Percentiles rank a stretch among this genome's conserved stretches.
These are phyloP conservation scores for Hippophae gyantsensis DNA, from an alignment of 306 rosid species.

Conservation along the genomic window DNA sequence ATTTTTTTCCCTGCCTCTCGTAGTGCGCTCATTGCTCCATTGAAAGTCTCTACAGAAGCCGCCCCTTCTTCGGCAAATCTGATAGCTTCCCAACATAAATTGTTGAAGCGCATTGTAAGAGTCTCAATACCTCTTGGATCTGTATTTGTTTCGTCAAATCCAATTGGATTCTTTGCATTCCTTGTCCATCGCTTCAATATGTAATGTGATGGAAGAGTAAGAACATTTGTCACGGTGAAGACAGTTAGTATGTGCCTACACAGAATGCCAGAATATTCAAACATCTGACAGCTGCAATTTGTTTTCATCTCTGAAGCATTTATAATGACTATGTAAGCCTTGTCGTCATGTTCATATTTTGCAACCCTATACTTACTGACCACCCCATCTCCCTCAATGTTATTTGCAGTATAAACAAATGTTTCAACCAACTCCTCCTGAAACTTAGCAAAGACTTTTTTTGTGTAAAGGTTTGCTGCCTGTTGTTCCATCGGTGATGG, in stretches of 20 bases:
- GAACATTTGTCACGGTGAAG: conserved; percentile 74
- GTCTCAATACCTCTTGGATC: conserved; percentile 39
- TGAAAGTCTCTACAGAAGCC: conserved; percentile 52
- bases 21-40: conserved; percentile 42
- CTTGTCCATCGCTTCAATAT: conserved; percentile 74
- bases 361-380: conserved; percentile 60
- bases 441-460: conserved; percentile 54
- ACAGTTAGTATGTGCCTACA: conserved; percentile 78
- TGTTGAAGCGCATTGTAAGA: conserved; percentile 54
- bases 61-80: conserved; percentile 75
- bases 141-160: conserved; percentile 36
- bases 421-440: conserved; percentile 76
- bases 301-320: conserved; percentile 48
- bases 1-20: conserved; percentile 47
- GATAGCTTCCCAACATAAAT: conserved; percentile 59
- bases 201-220: conserved; percentile 60
- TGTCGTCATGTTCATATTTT: conserved; percentile 62
- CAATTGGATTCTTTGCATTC: conserved; percentile 38
- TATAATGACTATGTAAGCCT: conserved; percentile 46
- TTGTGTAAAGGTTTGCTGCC: conserved; percentile 62
- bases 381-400: conserved; percentile 41
- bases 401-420: conserved; percentile 64
- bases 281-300: conserved; percentile 77
- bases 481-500: conserved; percentile 87
- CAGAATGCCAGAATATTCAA: conserved; percentile 63